Conservation (phyloP, 2,329 filamentous ascomycete genomes). For the Trichoderma sp. region DNA sequence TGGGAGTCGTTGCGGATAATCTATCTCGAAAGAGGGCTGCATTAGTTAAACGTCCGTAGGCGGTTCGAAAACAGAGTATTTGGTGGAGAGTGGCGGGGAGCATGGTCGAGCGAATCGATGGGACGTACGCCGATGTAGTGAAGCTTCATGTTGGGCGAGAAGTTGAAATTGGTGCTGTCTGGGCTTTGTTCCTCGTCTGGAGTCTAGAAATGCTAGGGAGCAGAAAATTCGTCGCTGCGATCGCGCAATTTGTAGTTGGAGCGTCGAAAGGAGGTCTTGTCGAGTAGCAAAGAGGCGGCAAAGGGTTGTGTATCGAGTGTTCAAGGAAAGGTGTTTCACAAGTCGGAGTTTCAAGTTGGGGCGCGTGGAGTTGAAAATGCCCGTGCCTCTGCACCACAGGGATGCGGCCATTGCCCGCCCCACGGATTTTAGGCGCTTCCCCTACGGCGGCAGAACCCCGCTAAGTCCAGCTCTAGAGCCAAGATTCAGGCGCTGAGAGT, state of each 20-base stretch:
- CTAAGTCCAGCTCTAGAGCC: not conserved
- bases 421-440: slow-evolving; percentile 17
- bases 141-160: slow-evolving; percentile 69
- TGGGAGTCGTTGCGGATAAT: slow-evolving; percentile 78
- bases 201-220: not conserved
- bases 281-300: not conserved
- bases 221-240: not conserved
- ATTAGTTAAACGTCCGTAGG: not conserved
- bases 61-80: not conserved
- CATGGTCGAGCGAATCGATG: slow-evolving; percentile 23
- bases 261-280: not conserved
- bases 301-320: not conserved
- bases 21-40: slow-evolving; percentile 48
- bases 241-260: not conserved
- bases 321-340: slow-evolving; percentile 5
- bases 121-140: slow-evolving; percentile 79
- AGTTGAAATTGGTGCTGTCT: not conserved
- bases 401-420: slow-evolving; percentile 10
- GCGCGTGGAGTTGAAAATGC: not conserved
- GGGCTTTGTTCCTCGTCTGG: not conserved
- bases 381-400: slow-evolving; percentile 1
- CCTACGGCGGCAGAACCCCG: not conserved
- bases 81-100: slow-evolving; percentile 6
- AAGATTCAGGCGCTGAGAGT: slow-evolving; percentile 8
- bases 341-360: slow-evolving; percentile 14